Evolutionary conservation across 2,329 filamentous ascomycete genomes (phyloP).

Genomic region (Raffaelea arxii): DNA sequence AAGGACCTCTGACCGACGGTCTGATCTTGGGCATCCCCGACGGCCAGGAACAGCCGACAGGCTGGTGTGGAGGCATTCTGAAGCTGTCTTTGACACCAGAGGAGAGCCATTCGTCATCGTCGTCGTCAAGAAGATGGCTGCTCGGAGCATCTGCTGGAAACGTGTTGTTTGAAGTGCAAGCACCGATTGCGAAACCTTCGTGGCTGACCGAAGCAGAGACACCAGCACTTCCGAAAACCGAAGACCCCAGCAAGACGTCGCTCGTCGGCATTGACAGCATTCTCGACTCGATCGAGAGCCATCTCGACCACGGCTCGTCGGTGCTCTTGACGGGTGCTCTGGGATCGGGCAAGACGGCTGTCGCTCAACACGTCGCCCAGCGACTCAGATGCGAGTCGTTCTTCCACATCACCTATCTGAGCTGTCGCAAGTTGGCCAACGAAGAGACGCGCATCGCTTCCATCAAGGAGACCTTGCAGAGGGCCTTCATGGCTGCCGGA

Average conservation of each 20-base stretch:
- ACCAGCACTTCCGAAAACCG: constrained; percentile 36
- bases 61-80: constrained; percentile 75
- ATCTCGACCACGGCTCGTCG: constrained; percentile 78
- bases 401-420: constrained; percentile 77
- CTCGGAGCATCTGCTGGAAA: constrained; percentile 62
- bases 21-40: constrained; percentile 58
- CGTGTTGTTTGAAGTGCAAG: constrained; percentile 64
- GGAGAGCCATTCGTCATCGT: constrained; percentile 11
- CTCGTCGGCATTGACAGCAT: constrained; percentile 80
- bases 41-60: constrained; percentile 34
- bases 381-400: constrained; percentile 61
- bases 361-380: constrained; percentile 68
- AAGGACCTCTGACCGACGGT: constrained; percentile 83
- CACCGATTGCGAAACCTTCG: constrained; percentile 57
- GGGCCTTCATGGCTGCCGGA: constrained; percentile 77
- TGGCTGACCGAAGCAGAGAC: constrained; percentile 30
- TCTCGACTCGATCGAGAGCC: constrained; percentile 60
- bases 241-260: constrained; percentile 27
- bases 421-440: constrained; percentile 77
- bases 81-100: constrained; percentile 50
- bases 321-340: constrained; percentile 82
- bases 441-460: constrained; percentile 84
- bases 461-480: constrained; percentile 78
- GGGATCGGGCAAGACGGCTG: constrained; percentile 79
- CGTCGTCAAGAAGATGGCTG: constrained; percentile 69